These are phyloP conservation scores for Tagetes erecta DNA, from an alignment of 129 eudicot genomes.

Conservation along the genomic window DNA sequence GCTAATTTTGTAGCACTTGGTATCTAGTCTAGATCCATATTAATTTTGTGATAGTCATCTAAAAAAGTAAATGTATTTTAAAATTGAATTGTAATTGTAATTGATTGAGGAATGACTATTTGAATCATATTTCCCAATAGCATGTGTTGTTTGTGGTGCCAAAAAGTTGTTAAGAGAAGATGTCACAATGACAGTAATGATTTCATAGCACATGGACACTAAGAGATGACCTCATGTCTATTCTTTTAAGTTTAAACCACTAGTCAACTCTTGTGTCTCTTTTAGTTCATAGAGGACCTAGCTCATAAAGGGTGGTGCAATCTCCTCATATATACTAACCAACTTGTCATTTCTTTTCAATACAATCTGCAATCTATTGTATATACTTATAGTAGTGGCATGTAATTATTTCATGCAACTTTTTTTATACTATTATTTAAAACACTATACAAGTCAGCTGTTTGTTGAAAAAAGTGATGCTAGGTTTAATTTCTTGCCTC, in stretches of 20 bases:
- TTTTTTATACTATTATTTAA: too few relatives aligned
- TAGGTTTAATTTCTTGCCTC: too few relatives aligned
- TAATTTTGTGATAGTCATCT: background rate
- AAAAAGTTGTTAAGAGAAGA: slow-evolving; percentile 31
- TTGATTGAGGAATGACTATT: slow-evolving; percentile 22
- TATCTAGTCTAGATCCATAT: background rate
- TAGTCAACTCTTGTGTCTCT: slow-evolving; percentile 17
- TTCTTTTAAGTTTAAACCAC: slow-evolving; percentile 24
- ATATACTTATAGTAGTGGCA: too few relatives aligned
- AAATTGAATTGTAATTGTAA: background rate
- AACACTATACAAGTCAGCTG: too few relatives aligned
- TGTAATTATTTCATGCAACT: background rate
- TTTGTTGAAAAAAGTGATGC: too few relatives aligned
- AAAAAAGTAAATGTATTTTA: background rate
- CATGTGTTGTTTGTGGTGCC: slow-evolving; percentile 35
- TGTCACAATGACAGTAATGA: slow-evolving; percentile 33
- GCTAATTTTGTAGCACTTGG: slow-evolving; percentile 27
- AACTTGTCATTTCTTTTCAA: too few relatives aligned
- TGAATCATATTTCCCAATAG: slow-evolving; percentile 22
- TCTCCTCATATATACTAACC: too few relatives aligned
- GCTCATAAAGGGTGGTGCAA: too few relatives aligned
- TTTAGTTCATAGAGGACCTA: slow-evolving; percentile 11
- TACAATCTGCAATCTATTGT: too few relatives aligned
- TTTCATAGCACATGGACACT: slow-evolving; percentile 38
- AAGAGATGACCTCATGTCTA: slow-evolving; percentile 25